These are phyloP conservation scores for Microsporum audouinii DNA, from an alignment of 2,329 filamentous ascomycete species.

Conservation along the genomic window DNA sequence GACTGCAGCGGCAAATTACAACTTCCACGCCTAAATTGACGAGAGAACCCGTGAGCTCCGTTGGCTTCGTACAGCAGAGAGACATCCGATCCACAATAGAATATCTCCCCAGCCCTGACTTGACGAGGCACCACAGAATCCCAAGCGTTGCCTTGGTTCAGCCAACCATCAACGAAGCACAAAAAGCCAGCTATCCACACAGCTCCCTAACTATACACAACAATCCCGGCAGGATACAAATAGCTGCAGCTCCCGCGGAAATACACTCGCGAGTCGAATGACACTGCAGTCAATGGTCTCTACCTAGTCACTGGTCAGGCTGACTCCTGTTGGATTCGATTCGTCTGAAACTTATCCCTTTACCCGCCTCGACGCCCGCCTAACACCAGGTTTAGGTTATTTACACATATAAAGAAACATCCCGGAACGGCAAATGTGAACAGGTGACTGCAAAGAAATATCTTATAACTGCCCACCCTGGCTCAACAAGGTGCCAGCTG, in stretches of 20 bases:
- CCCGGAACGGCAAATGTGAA: background rate
- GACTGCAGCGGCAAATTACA: background rate
- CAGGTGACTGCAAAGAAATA: background rate
- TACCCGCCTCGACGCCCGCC: background rate
- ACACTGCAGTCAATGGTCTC: background rate
- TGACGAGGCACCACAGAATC: background rate
- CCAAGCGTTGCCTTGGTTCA: background rate
- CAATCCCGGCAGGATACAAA: background rate
- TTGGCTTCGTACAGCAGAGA: background rate
- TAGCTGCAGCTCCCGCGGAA: background rate
- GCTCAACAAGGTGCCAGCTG: conserved; percentile 5
- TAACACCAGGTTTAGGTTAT: background rate
- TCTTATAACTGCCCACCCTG: conserved; percentile 9
- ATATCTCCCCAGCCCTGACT: background rate
- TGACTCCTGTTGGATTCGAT: conserved; percentile 1
- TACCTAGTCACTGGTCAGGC: background rate
- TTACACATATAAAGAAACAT: background rate
- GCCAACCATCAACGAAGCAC: background rate
- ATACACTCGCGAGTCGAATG: background rate
- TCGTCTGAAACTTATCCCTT: background rate
- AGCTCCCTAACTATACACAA: background rate
- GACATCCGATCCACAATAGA: background rate
- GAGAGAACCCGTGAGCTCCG: background rate
- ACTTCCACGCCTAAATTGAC: background rate
- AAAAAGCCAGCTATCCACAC: background rate